Evolutionary conservation across 805 yeast species (phyloP), one percentile per base, ranked within the genome.

Genomic region (Sugiyamaella chiloensis): DNA sequence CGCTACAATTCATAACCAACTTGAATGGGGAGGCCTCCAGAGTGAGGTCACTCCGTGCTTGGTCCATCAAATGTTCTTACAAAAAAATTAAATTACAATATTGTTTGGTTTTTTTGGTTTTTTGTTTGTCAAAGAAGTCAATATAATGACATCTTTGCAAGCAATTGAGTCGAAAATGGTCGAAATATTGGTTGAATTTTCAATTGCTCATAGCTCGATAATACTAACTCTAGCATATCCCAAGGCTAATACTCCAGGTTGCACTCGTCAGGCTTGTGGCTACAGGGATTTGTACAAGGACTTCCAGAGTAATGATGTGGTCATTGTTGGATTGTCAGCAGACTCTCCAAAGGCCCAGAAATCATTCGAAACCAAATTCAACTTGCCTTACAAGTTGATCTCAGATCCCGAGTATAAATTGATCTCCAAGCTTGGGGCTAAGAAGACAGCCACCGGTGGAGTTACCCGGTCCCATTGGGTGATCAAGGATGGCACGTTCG

Each of bases 251-350:
- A 91, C 98, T 0, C 96, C 96, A 1, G 99, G 99, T 2, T 93
- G 99, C 67, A 91, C 99, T 1, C 78, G 88, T 58, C 99, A 91
- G 68, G 97, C 90, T 2, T 78, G 85, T 63, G 96, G 96, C 0
- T 93, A 85, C 64, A 81, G 93, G 58, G 82, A 79, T 54, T 79
- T 79, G 57, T 82, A 69, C 63, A 71, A 74, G 2, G 70, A 74
- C 35, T 75, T 85, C 58, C 64, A 71, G 40, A 68, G 76, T 31
- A 76, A 75, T 20, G 58, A 60, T 16, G 83, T 81, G 1, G 69
- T 77, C 0, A 83, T 91, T 1, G 81, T 76, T 57, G 99, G 99
- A 0, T 64, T 91, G 42, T 84, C 95, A 60, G 83, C 91, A 3
- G 99, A 91, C 62, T 60, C 80, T n/a, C 82, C 85, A 24, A 76